Evolutionary conservation across 2,329 filamentous ascomycete genomes (phyloP), one percentile per base, ranked within the genome.

Genomic region (Fusarium foetens): DNA sequence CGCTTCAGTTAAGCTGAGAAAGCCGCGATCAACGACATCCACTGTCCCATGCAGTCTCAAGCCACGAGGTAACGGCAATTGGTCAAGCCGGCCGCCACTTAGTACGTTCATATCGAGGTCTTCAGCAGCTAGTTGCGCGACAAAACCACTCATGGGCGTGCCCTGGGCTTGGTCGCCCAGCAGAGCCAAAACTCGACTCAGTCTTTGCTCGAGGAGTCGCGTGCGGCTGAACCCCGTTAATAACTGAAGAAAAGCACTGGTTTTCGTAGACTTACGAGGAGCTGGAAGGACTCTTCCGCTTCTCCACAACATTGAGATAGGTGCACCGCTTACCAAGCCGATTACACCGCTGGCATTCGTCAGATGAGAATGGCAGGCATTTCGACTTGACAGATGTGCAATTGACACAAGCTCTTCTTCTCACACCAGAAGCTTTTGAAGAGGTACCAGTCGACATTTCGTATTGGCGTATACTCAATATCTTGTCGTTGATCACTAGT

Each of bases 341-440:
- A 23, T 67, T 48, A n/a, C 68, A 70, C 6, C 67, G 39, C 67
- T 70, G 53, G 17, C 68, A 70, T 27, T 70, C 68, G 4, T 70
- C 68, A 12, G 54, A n/a, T 11, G 61, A 67, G 21, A 71, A 53
- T 27, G 67, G 67, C 31, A 63, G 23, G 5, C 68, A 70, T 68
- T 70, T 70, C 5, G 68, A 70, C 25, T 70, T 70, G 27, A 61
- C 67, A 17, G 62, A 52, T 3, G 68, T 71, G 27, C 67, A 70
- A 36, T 71, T 70, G 3, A 71, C 54, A 38, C 68, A 70, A 13
- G 68, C 67, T 38, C 68, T 71, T 8, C 68, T 68, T 41, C 55
- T 67, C 4, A 68, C 42, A 25, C 67, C 51, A 12, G 55, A 31
- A 16, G 25, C 6, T 9, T 48, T 67, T 1, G 63, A 23, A 29